phyloP scores from a whole-genome alignment of 2,329 filamentous ascomycete genomes.

The Botryotinia narcissicola region DNA sequence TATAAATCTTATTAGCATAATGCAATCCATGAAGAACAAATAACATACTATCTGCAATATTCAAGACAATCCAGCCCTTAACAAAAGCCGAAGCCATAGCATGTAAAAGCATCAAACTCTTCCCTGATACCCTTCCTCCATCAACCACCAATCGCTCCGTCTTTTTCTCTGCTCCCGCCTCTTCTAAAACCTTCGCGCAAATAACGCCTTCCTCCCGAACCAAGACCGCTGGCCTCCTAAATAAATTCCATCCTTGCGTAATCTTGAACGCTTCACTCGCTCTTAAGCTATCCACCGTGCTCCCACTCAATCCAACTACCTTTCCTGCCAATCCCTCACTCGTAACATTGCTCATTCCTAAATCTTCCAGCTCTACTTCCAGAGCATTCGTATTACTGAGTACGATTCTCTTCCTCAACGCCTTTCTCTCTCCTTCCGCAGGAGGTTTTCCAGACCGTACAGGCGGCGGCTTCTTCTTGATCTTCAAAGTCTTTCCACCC shows the following conservation, averaged over 20 bases:
- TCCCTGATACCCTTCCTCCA: slow-evolving; percentile 74
- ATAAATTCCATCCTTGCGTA: slow-evolving; percentile 83
- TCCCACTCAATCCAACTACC: slow-evolving; percentile 66
- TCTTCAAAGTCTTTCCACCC: slow-evolving; percentile 30
- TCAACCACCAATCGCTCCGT: slow-evolving; percentile 65
- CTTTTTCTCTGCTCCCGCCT: slow-evolving; percentile 52
- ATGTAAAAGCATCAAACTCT: slow-evolving; percentile 83
- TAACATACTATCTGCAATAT: slow-evolving; percentile 78
- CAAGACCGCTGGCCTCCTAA: slow-evolving; percentile 76
- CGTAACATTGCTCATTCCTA: slow-evolving; percentile 55
- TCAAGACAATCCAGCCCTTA: slow-evolving; percentile 85
- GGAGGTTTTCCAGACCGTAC: slow-evolving; percentile 51
- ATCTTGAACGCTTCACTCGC: slow-evolving; percentile 88
- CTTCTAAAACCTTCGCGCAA: slow-evolving; percentile 61
- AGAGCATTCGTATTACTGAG: slow-evolving; percentile 94
- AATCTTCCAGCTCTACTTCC: slow-evolving; percentile 63
- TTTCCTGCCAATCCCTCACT: slow-evolving; percentile 57
- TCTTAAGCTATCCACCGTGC: slow-evolving; percentile 74
- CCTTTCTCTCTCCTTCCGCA: slow-evolving; percentile 77
- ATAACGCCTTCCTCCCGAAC: slow-evolving; percentile 75
- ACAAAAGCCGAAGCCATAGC: slow-evolving; percentile 77
- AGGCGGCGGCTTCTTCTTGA: slow-evolving; percentile 49
- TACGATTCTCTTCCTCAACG: slow-evolving; percentile 81
- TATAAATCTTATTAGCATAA: slow-evolving; percentile 39
- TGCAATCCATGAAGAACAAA: neutral